Percentiles rank a stretch among this genome's conserved stretches.
Conservation (phyloP, 2,329 filamentous ascomycete genomes). For the Aspergillus proliferans region DNA sequence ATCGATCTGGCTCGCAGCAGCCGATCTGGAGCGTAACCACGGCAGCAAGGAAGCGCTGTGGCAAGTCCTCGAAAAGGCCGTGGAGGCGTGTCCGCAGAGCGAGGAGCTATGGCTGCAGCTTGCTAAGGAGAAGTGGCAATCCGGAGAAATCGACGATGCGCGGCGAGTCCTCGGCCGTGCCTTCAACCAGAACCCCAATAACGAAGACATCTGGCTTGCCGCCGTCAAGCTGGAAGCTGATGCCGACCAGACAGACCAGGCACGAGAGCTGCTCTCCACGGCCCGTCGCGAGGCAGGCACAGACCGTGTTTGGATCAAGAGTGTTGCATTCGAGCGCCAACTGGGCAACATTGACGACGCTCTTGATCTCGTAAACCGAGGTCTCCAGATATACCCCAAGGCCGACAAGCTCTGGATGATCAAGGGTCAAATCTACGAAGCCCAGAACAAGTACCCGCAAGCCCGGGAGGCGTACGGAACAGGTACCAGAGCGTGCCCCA, state of each 20-base stretch:
- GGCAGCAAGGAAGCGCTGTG: conserved; percentile 77
- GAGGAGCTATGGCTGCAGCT: conserved; percentile 95
- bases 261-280: conserved; percentile 70
- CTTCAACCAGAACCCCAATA: conserved; percentile 92
- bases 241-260: conserved; percentile 73
- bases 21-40: conserved; percentile 85
- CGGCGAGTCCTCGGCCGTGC: conserved; percentile 78
- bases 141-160: conserved; percentile 80
- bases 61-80: conserved; percentile 82
- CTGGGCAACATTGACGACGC: conserved; percentile 72
- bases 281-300: conserved; percentile 86
- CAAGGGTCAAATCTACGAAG: conserved; percentile 96
- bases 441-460: conserved; percentile 68
- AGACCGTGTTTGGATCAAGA: conserved; percentile 96
- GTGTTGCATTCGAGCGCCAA: conserved; percentile 85
- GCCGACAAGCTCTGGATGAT: conserved; percentile 94
- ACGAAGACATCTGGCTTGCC: conserved; percentile 95
- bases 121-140: conserved; percentile 88
- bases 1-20: conserved; percentile 83
- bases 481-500: conserved; percentile 79
- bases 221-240: conserved; percentile 96
- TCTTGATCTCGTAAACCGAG: conserved; percentile 80
- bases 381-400: conserved; percentile 76
- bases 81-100: conserved; percentile 85
- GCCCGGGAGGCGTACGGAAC: conserved; percentile 85